Base-by-base conservation (phyloP, 2,329 filamentous ascomycete species). In the Didymella pinodella region DNA sequence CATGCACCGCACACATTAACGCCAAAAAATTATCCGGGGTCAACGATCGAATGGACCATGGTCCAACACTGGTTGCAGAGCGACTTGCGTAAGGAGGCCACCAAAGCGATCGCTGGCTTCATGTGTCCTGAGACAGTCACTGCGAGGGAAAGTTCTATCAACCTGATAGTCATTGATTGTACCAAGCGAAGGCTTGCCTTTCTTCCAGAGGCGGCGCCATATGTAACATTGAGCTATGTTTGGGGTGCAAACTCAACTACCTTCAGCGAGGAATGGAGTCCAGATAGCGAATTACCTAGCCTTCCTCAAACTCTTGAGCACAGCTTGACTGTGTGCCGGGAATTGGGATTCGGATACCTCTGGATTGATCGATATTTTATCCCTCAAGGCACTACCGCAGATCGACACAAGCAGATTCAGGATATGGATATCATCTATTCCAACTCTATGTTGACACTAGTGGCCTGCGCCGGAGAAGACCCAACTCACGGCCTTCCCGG, bases 181-280 rank as follows among this genome's bases (percentile, higher is more conserved):
- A 6, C 1, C 14, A 36, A 2, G 3, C 32, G 16, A 36, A 3
- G 4, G 1, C 32, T 36, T 5, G 5, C 7, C 1, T 0, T 1
- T 5, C 14, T n/a, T 2, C 14, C 32, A n/a, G 6, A 14, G 4
- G 14, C 4, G 4, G 14, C 14, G 4, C 14, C 1, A 7, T 36
- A 36, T n/a, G 32, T 36, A 14, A 36, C 32, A 4, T 14, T 36
- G 7, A 36, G 32, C 32, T 36, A 36, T 7, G 32, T 36, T 7
- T 36, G 32, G 32, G 32, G 32, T 1, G 16, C 32, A 4, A 4
- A 2, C 32, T 36, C 6, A 1, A 7, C 32, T 5, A 2, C 14
- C 4, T 7, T n/a, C 14, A 5, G 4, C 14, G 16, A 16, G 4
- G 22, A 22, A 22, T 22, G 22, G 22, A 22, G 3, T 22, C 22